phyloP scores from a whole-genome alignment of 805 yeast genomes.

The Danielozyma ontarioensis region DNA sequence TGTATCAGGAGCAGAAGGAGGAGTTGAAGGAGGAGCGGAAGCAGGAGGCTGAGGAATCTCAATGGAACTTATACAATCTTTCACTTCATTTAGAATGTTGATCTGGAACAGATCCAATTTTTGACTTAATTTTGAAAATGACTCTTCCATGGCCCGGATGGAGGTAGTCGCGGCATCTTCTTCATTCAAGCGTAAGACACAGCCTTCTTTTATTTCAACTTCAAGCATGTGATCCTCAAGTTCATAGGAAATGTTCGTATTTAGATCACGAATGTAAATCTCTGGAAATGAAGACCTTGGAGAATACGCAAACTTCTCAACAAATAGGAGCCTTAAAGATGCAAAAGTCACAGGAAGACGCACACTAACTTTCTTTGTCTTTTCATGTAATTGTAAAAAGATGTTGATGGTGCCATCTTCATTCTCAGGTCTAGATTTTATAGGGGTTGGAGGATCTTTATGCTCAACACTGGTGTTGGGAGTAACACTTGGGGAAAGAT shows the following conservation, averaged over 20 bases:
- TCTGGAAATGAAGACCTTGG: slow-evolving; percentile 78
- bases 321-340: slow-evolving; percentile 63
- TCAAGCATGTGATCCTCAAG: slow-evolving; percentile 62
- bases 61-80: slow-evolving; percentile 14
- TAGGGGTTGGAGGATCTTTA: slow-evolving; percentile 1
- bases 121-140: slow-evolving; percentile 8
- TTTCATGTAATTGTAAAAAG: slow-evolving; percentile 47
- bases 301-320: slow-evolving; percentile 82
- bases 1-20: slow-evolving; percentile 3
- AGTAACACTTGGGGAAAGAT: neutral
- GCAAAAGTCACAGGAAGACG: slow-evolving; percentile 45
- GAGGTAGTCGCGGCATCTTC: slow-evolving; percentile 22
- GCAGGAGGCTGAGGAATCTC: slow-evolving; percentile 13
- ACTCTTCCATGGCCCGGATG: slow-evolving; percentile 14
- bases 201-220: slow-evolving; percentile 52
- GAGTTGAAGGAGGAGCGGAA: slow-evolving; percentile 2
- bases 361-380: slow-evolving; percentile 50
- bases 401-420: slow-evolving; percentile 12
- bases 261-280: slow-evolving; percentile 63
- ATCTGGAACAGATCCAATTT: slow-evolving; percentile 12
- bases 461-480: slow-evolving; percentile 1
- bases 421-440: neutral
- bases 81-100: slow-evolving; percentile 11
- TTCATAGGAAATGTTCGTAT: slow-evolving; percentile 64
- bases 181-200: slow-evolving; percentile 55